These are phyloP conservation scores for Cladosporium sp. DNA, from an alignment of 2,329 filamentous ascomycete genomes.

Conservation along the genomic window DNA sequence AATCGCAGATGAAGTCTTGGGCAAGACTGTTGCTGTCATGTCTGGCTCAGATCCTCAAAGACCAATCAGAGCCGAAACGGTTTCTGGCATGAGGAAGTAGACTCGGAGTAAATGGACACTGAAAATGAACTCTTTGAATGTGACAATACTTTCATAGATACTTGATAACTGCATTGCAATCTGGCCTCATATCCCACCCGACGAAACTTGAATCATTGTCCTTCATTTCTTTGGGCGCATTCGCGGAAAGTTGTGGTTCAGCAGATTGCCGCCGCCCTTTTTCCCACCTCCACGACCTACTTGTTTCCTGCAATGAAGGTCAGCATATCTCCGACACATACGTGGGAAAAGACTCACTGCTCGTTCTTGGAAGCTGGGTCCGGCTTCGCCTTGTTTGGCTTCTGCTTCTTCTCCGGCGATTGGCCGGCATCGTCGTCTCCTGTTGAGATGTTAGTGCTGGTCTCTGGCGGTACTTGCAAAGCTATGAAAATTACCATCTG, in stretches of 20 bases:
- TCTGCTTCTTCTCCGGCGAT: not conserved
- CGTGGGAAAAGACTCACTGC: not conserved
- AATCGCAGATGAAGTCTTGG: no score
- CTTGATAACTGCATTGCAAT: not conserved
- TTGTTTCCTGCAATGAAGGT: not conserved
- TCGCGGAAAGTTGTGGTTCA: not conserved
- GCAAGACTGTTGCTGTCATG: no score
- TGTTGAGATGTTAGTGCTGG: not conserved
- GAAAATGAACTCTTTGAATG: not conserved
- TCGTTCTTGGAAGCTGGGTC: not conserved
- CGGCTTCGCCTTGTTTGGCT: not conserved
- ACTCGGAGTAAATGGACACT: not conserved
- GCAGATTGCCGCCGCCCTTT: not conserved
- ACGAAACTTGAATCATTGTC: not conserved
- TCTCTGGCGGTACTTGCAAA: not conserved
- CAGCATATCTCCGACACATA: not conserved
- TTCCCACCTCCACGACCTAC: not conserved
- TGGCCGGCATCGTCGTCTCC: not conserved
- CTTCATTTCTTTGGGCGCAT: not conserved
- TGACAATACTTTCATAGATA: not conserved
- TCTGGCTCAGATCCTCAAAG: not conserved
- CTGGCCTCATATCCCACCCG: not conserved
- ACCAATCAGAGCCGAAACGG: no score
- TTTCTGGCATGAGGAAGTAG: not conserved
- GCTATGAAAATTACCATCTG: not conserved